A percentile compares a stretch with the other conserved stretches of the same genome.
These are phyloP conservation scores for Lupinus albus DNA, from an alignment of 306 rosid genomes.

Conservation along the genomic window DNA sequence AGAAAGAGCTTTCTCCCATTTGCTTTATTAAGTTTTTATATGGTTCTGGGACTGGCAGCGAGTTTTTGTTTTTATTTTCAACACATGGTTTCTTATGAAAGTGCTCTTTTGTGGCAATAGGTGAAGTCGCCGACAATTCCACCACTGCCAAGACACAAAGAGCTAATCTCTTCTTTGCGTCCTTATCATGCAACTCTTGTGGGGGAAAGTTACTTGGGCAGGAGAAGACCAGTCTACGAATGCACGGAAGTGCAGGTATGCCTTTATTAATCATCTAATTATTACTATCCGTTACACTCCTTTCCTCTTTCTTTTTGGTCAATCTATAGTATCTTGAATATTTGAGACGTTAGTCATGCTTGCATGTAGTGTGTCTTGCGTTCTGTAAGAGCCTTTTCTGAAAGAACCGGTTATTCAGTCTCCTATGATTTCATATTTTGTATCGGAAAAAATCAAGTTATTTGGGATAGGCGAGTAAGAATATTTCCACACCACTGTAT, in stretches of 20 bases:
- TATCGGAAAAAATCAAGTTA: constrained; percentile 14
- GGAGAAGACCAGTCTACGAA: constrained; percentile 80
- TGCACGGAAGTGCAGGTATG: constrained; percentile 90
- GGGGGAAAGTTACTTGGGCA: constrained; percentile 94
- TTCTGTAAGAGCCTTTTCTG: constrained; percentile 1
- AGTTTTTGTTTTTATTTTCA: no score
- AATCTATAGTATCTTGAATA: neutral
- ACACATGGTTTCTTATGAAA: constrained; percentile 37
- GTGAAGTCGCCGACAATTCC: constrained; percentile 84
- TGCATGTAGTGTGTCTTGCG: neutral
- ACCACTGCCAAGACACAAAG: constrained; percentile 76
- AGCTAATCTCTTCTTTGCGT: constrained; percentile 70
- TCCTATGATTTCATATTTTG: constrained; percentile 11
- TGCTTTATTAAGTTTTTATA: neutral
- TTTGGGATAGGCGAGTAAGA: constrained; percentile 15
- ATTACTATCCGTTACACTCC: neutral
- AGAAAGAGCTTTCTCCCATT: neutral
- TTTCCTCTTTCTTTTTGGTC: constrained; percentile 3
- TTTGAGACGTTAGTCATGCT: constrained; percentile 9
- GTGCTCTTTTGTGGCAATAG: constrained; percentile 49
- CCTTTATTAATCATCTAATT: constrained; percentile 31
- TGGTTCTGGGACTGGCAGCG: neutral
- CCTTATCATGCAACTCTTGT: constrained; percentile 85
- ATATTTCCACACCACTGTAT: constrained; percentile 10
- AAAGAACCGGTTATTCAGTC: neutral